A percentile compares a stretch with the other conserved stretches of the same genome.
These are phyloP conservation scores for Pseudognaphalium luteoalbum DNA, from an alignment of 129 eudicot species.

Conservation along the genomic window DNA sequence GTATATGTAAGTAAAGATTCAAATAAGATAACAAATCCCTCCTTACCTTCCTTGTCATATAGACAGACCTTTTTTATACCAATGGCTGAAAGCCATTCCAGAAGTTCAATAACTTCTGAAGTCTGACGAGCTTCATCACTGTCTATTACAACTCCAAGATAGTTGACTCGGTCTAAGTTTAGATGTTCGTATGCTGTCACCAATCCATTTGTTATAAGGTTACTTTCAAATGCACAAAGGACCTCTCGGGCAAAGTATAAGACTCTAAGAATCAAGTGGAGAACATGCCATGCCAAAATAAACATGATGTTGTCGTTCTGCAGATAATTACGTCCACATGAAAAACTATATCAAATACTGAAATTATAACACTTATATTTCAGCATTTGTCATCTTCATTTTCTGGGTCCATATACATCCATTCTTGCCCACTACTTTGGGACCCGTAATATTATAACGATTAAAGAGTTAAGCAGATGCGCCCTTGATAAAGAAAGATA, in stretches of 20 bases:
- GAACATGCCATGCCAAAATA: constrained; percentile 49
- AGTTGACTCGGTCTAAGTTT: constrained; percentile 54
- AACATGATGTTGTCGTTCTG: constrained; percentile 28
- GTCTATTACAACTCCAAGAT: constrained; percentile 78
- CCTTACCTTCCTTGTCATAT: constrained; percentile 80
- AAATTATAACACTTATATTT: background rate
- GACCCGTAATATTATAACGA: background rate
- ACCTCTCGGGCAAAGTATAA: constrained; percentile 46
- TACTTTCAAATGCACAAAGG: constrained; percentile 52
- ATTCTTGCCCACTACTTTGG: background rate
- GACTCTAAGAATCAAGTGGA: constrained; percentile 56
- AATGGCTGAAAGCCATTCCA: constrained; percentile 63
- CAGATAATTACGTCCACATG: background rate
- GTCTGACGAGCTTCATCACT: constrained; percentile 80
- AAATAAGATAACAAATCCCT: background rate
- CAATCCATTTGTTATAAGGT: constrained; percentile 53
- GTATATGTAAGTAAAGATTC: background rate
- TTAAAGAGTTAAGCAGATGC: background rate
- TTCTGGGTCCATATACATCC: background rate
- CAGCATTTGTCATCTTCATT: constrained; percentile 5
- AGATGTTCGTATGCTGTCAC: constrained; percentile 47
- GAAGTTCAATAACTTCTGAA: constrained; percentile 57
- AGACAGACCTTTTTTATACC: constrained; percentile 83
- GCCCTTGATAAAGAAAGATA: background rate
- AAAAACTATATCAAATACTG: background rate